phyloP scores from a whole-genome alignment of 176 grass and related monocot species.

The Oryza glaberrima region DNA sequence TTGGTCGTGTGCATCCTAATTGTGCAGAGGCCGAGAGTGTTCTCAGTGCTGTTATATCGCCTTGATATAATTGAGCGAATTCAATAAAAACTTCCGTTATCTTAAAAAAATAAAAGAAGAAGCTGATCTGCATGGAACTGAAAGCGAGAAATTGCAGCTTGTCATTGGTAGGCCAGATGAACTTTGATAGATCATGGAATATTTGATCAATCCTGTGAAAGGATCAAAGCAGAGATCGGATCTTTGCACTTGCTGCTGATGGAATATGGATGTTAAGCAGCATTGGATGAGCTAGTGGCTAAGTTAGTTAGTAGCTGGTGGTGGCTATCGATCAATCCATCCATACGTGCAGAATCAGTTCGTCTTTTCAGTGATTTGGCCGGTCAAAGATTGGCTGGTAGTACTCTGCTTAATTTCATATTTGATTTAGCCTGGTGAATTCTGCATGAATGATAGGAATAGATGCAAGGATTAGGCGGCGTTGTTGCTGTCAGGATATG shows the following conservation, averaged over 20 bases:
- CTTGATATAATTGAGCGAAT: too few relatives aligned
- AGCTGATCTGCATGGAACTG: not conserved
- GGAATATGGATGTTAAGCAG: slow-evolving; percentile 11
- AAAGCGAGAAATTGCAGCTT: slow-evolving; percentile 25
- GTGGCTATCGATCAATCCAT: not conserved
- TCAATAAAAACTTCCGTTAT: too few relatives aligned
- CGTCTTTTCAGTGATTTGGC: slow-evolving; percentile 19
- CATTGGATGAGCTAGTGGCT: not conserved
- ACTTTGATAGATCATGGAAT: slow-evolving; percentile 37
- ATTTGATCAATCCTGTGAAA: slow-evolving; percentile 42
- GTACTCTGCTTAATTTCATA: not conserved
- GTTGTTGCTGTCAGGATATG: not conserved
- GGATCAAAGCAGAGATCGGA: slow-evolving; percentile 26
- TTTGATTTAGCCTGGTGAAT: not conserved
- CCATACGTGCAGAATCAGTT: slow-evolving; percentile 1
- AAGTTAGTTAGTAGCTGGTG: not conserved
- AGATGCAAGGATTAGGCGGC: not conserved
- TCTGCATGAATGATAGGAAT: not conserved
- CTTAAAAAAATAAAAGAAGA: too few relatives aligned
- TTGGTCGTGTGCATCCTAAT: not conserved
- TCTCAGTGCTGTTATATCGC: too few relatives aligned
- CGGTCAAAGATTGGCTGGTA: slow-evolving; percentile 26
- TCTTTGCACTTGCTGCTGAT: slow-evolving; percentile 18
- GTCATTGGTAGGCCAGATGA: slow-evolving; percentile 21
- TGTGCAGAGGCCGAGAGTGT: too few relatives aligned